phyloP scores from a whole-genome alignment of 2,329 filamentous ascomycete species.

The Davidsoniella eucalypti region DNA sequence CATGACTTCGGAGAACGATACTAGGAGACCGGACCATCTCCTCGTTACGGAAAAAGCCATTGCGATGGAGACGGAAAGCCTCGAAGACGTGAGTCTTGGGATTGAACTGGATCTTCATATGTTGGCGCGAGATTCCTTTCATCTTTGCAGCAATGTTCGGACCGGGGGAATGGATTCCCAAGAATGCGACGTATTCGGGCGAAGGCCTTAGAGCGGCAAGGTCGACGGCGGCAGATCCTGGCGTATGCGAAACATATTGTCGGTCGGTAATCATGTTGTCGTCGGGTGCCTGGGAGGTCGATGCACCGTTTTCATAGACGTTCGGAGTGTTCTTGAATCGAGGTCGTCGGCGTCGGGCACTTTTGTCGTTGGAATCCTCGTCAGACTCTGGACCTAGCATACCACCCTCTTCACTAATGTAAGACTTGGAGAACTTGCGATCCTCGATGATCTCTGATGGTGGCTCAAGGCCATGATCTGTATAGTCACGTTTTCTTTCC shows the following conservation, averaged over 20 bases:
- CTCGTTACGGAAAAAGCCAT: conserved; percentile 54
- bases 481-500: conserved; percentile 31
- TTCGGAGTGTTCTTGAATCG: not conserved
- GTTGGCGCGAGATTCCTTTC: conserved; percentile 57
- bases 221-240: conserved; percentile 42
- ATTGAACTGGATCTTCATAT: conserved; percentile 58
- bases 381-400: conserved; percentile 49
- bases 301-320: conserved; percentile 3
- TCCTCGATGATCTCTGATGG: conserved; percentile 34
- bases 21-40: conserved; percentile 37
- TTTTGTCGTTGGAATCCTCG: conserved; percentile 28
- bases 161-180: conserved; percentile 56
- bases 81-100: conserved; percentile 46
- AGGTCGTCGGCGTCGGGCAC: conserved; percentile 5
- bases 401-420: conserved; percentile 53
- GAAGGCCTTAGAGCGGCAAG: conserved; percentile 43
- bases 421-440: conserved; percentile 44
- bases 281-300: conserved; percentile 16
- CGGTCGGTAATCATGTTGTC: conserved; percentile 37
- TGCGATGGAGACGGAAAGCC: conserved; percentile 42
- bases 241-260: conserved; percentile 44
- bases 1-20: conserved; percentile 45
- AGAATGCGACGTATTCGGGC: conserved; percentile 44
- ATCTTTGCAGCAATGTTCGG: conserved; percentile 45
- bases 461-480: conserved; percentile 31